A percentile compares a stretch with the other conserved stretches of the same genome.
Conservation (phyloP, 176 grass and related monocot species). For the Musa schizocarpa region DNA sequence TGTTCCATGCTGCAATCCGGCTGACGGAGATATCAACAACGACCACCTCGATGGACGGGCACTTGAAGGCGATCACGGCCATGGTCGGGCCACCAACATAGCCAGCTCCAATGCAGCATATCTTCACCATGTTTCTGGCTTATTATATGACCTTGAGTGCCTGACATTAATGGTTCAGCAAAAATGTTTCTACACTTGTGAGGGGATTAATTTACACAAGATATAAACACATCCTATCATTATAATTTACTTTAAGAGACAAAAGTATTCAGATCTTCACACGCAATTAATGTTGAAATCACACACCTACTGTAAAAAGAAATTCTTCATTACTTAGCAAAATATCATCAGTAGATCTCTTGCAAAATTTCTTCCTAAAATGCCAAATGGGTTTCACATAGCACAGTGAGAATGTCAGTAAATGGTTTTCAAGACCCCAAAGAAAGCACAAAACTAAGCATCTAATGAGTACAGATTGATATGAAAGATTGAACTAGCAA, state of each 20-base stretch:
- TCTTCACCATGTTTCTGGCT: neutral
- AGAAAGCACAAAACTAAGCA: neutral
- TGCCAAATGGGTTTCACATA: neutral
- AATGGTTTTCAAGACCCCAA: neutral
- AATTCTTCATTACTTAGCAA: too few relatives aligned
- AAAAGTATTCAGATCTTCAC: too few relatives aligned
- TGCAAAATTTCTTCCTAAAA: too few relatives aligned
- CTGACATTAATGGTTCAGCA: neutral
- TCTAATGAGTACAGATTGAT: neutral
- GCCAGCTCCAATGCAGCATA: constrained; percentile 1
- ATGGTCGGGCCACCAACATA: constrained; percentile 1
- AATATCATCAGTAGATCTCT: too few relatives aligned
- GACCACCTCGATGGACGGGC: neutral
- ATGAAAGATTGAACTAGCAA: neutral
- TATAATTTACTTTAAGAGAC: neutral
- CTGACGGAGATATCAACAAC: neutral
- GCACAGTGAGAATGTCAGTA: neutral
- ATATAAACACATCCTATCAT: neutral
- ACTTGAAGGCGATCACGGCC: constrained; percentile 1
- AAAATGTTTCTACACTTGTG: neutral
- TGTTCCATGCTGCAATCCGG: constrained; percentile 2
- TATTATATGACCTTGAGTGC: neutral
- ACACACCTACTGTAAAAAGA: too few relatives aligned
- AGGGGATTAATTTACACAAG: neutral
- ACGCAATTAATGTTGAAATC: too few relatives aligned